Percentiles rank a stretch among this genome's conserved stretches.
Conservation (phyloP, 2,329 filamentous ascomycete genomes). For the Ceratocystis colombiana region DNA sequence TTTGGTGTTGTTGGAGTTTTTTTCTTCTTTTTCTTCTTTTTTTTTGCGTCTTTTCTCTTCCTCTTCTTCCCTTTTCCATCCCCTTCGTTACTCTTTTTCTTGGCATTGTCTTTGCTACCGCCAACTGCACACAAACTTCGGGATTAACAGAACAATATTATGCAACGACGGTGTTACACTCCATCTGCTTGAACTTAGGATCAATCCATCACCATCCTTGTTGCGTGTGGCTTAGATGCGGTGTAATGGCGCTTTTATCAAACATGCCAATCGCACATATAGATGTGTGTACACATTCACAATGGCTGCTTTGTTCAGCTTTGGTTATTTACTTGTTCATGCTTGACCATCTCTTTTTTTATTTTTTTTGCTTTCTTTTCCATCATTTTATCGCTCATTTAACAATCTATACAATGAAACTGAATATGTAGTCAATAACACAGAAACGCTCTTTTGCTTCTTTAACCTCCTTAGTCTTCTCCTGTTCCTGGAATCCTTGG, state of each 20-base stretch:
- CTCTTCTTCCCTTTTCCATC: not conserved
- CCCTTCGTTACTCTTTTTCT: not conserved
- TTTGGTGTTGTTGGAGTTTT: slow-evolving; percentile 13
- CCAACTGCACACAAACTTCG: not conserved
- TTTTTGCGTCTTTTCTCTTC: not conserved
- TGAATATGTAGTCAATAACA: slow-evolving; percentile 1
- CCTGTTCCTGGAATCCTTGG: not conserved
- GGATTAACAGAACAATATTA: not conserved
- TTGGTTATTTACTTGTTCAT: not conserved
- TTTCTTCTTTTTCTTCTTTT: not conserved
- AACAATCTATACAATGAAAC: not conserved
- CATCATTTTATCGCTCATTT: slow-evolving; percentile 1
- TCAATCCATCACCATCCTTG: too few relatives aligned
- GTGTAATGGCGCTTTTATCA: not conserved
- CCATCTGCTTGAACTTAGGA: too few relatives aligned
- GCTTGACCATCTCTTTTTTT: not conserved
- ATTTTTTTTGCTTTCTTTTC: not conserved
- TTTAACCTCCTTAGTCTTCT: not conserved
- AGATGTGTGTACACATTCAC: not conserved
- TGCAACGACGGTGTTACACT: not conserved
- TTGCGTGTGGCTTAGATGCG: not conserved
- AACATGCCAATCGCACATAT: not conserved
- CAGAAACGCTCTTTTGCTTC: not conserved
- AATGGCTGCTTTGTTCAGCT: not conserved
- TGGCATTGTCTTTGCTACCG: not conserved